Evolutionary conservation across 331 rosid genomes (phyloP).

Genomic region (Acacia pycnantha): DNA sequence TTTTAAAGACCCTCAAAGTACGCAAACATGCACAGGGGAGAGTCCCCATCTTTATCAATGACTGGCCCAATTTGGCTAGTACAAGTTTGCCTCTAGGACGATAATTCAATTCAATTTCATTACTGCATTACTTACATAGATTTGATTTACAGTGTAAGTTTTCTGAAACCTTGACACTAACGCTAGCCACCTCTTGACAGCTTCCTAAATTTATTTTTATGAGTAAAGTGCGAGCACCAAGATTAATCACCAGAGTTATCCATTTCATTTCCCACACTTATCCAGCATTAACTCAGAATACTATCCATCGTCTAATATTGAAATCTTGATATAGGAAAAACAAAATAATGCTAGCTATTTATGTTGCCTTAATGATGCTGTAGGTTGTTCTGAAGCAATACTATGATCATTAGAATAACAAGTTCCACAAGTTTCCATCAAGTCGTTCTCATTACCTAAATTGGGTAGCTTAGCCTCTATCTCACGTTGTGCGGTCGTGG

Average conservation of each 20-base stretch:
- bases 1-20: background rate
- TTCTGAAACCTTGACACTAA: no score
- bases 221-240: background rate
- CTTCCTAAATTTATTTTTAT: background rate
- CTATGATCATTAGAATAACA: background rate
- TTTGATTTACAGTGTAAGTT: no score
- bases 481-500: slow-evolving; percentile 19
- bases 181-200: background rate
- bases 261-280: background rate
- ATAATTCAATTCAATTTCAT: background rate
- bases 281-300: background rate
- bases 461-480: slow-evolving; percentile 27
- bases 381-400: background rate
- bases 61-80: background rate
- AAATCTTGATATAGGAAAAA: background rate
- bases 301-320: background rate
- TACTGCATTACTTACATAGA: no score
- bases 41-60: background rate
- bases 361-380: no score
- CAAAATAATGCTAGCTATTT: background rate
- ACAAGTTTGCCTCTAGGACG: background rate
- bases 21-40: background rate
- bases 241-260: background rate
- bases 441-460: slow-evolving; percentile 40
- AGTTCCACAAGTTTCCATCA: background rate